Conservation (phyloP, 2,329 filamentous ascomycete species). For the Neofusicoccum parvum region DNA sequence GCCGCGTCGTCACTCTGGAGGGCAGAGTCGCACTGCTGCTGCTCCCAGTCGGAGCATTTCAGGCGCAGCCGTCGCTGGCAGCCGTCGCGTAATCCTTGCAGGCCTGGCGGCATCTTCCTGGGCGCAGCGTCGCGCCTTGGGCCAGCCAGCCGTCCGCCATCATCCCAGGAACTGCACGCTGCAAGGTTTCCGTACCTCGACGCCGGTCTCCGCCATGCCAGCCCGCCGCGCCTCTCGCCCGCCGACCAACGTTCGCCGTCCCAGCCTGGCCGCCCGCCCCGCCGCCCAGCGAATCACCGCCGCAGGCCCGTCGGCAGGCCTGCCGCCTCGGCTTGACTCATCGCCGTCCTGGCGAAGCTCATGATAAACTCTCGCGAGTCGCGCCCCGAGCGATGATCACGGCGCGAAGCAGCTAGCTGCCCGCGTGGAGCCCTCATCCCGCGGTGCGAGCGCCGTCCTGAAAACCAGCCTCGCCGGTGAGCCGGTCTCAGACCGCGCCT, state of each 20-base stretch:
- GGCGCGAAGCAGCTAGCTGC: no score
- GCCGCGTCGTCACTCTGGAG: neutral
- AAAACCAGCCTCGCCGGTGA: neutral
- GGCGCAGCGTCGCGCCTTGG: neutral
- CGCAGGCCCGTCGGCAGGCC: neutral
- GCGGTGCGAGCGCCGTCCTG: no score
- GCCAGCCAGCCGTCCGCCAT: neutral
- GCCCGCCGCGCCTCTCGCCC: neutral
- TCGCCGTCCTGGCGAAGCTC: neutral
- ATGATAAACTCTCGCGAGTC: slow-evolving; percentile 12
- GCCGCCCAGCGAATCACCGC: neutral
- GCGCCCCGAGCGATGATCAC: neutral
- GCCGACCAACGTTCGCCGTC: slow-evolving; percentile 2
- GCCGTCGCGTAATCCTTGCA: slow-evolving; percentile 4
- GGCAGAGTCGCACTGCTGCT: neutral
- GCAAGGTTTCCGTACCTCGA: slow-evolving; percentile 9
- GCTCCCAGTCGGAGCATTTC: slow-evolving; percentile 1
- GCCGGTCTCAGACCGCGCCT: no score
- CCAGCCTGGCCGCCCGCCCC: neutral
- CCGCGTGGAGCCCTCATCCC: neutral
- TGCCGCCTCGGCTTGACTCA: slow-evolving; percentile 16
- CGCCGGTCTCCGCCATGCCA: neutral
- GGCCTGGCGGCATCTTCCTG: slow-evolving; percentile 7
- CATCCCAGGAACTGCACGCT: slow-evolving; percentile 17
- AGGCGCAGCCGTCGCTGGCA: neutral